Evolutionary conservation across 768 basidiomycete species (phyloP).

Genomic region (Hortiboletus flavorubellus): DNA sequence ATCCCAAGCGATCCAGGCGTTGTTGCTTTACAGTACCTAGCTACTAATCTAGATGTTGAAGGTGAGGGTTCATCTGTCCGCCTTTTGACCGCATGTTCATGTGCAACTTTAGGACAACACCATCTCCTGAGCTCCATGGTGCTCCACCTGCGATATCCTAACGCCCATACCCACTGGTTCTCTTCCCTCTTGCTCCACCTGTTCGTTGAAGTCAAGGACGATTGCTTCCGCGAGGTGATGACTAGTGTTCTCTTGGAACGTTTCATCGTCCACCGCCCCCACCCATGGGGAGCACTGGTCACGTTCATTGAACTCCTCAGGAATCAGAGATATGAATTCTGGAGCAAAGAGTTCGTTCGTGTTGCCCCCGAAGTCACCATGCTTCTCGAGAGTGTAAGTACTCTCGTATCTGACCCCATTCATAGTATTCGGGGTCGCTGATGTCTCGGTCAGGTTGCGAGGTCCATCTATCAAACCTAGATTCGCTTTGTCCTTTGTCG

Average conservation of each 20-base stretch:
- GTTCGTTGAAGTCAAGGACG: conserved; percentile 76
- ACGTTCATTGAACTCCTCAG: conserved; percentile 93
- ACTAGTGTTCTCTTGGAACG: conserved; percentile 91
- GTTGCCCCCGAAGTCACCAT: conserved; percentile 83
- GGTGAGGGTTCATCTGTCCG: conserved; percentile 45
- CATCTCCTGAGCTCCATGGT: conserved; percentile 91
- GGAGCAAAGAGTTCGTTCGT: conserved; percentile 83
- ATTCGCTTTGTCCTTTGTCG: conserved; percentile 55
- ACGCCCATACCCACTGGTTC: conserved; percentile 99
- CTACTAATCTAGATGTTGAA: conserved; percentile 84
- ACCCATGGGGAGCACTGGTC: conserved; percentile 93
- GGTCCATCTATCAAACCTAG: conserved; percentile 77
- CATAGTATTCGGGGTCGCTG: neutral
- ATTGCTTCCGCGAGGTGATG: conserved; percentile 76
- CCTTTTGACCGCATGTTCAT: neutral
- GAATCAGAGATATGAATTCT: conserved; percentile 88
- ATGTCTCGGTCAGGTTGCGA: conserved; percentile 55
- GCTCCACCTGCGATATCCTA: conserved; percentile 94
- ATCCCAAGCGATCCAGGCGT: conserved; percentile 81
- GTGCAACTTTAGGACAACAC: conserved; percentile 72
- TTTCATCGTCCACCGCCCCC: conserved; percentile 91
- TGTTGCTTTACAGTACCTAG: conserved; percentile 77
- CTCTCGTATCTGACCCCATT: neutral
- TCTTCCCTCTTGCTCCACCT: conserved; percentile 85
- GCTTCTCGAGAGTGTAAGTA: conserved; percentile 77